Conservation (phyloP, 2,329 filamentous ascomycete species). For the Mycosphaerella arachidis region DNA sequence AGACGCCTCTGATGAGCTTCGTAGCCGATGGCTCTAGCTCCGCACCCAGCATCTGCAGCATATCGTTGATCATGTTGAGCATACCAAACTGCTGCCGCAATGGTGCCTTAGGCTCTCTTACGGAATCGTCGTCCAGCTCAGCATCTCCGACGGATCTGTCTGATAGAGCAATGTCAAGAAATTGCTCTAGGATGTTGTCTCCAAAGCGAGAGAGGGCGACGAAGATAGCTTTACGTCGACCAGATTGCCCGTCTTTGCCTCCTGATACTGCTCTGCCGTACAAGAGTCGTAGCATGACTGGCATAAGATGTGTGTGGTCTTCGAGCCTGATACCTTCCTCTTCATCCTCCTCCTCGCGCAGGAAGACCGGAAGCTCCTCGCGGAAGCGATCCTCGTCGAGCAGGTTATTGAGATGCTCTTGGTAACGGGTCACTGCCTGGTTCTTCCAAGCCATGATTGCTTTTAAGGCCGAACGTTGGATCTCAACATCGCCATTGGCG, state of each 20-base stretch:
- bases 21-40: constrained; percentile 65
- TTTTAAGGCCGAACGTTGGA: constrained; percentile 80
- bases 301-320: constrained; percentile 72
- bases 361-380: constrained; percentile 85
- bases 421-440: constrained; percentile 67
- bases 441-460: constrained; percentile 88
- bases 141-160: constrained; percentile 47
- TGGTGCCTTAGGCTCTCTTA: constrained; percentile 8
- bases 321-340: constrained; percentile 67
- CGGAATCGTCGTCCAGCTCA: neutral
- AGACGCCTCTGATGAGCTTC: constrained; percentile 67
- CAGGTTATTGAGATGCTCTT: constrained; percentile 79
- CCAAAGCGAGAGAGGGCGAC: constrained; percentile 74
- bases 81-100: constrained; percentile 81
- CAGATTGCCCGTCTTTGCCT: constrained; percentile 74
- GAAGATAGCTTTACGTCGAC: constrained; percentile 68
- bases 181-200: constrained; percentile 69
- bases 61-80: constrained; percentile 82
- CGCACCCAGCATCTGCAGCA: constrained; percentile 77
- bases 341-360: constrained; percentile 49
- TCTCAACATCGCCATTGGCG: constrained; percentile 81
- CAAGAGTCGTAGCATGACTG: constrained; percentile 77
- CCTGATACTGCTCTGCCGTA: constrained; percentile 85
- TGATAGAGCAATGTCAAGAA: constrained; percentile 71
- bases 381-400: constrained; percentile 88